A percentile compares a stretch with the other conserved stretches of the same genome.
Conservation (phyloP, 202 grass and related monocot species). For the Schoenoplectus tabernaemontani region DNA sequence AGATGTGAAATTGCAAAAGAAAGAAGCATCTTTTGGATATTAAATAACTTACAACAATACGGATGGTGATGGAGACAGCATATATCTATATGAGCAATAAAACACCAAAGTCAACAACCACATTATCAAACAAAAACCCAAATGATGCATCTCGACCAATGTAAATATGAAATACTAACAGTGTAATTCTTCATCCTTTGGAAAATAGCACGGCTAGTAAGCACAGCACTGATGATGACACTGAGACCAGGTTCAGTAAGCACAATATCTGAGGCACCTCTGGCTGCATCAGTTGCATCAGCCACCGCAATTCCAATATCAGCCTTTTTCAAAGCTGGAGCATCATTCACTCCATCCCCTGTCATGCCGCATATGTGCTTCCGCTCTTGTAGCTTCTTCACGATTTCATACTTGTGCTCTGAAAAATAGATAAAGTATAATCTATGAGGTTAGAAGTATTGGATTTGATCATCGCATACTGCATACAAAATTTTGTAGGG, state of each 20-base stretch:
- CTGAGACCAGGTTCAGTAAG: conserved; percentile 82
- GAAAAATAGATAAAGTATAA: not conserved
- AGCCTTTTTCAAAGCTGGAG: conserved; percentile 86
- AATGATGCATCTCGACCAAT: not conserved
- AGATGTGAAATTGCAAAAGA: not conserved
- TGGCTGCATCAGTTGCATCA: conserved; percentile 80
- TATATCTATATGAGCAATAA: conserved; percentile 52
- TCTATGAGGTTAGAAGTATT: not conserved
- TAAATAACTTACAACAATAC: conserved; percentile 71
- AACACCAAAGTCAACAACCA: conserved; percentile 7
- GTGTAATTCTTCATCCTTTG: conserved; percentile 99
- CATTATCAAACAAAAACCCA: not conserved
- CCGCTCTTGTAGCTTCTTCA: conserved; percentile 81
- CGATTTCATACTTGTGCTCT: conserved; percentile 99
- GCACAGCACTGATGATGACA: conserved; percentile 94
- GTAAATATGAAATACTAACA: conserved; percentile 32
- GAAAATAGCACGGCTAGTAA: conserved; percentile 91
- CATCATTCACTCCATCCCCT: conserved; percentile 88
- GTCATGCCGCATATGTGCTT: conserved; percentile 99
- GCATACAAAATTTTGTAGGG: not conserved
- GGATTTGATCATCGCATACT: not conserved
- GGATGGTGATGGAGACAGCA: conserved; percentile 92
- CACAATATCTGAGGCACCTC: conserved; percentile 81
- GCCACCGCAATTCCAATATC: conserved; percentile 95
- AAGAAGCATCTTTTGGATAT: not conserved